Evolutionary conservation across 208 protist species (phyloP).

Genomic region (Leishmania martiniquensis): DNA sequence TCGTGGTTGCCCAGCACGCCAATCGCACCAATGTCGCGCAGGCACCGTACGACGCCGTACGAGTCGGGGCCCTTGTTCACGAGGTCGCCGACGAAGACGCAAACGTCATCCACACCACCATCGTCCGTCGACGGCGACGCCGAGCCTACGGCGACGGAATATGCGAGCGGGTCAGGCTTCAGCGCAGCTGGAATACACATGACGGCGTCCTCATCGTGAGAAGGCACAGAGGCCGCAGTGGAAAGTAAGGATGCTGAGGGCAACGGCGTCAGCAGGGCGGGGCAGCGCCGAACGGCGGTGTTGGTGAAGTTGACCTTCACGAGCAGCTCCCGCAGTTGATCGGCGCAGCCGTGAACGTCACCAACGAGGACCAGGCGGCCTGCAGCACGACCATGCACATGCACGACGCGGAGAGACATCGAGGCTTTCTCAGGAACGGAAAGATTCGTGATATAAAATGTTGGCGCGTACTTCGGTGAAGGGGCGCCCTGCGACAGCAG

Average conservation of each 20-base stretch:
- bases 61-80: conserved; percentile 88
- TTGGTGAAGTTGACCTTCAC: conserved; percentile 49
- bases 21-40: conserved; percentile 57
- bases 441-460: not conserved
- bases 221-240: not conserved
- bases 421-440: not conserved
- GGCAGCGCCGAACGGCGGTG: conserved; percentile 11
- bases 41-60: conserved; percentile 54
- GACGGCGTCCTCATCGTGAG: not conserved
- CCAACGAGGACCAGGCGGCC: conserved; percentile 71
- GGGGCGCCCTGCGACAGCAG: not conserved
- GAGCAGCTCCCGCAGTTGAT: conserved; percentile 57
- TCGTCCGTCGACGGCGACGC: not conserved
- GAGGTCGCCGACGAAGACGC: conserved; percentile 76
- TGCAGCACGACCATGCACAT: conserved; percentile 21
- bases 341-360: conserved; percentile 81
- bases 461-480: not conserved
- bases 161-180: not conserved
- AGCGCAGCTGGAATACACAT: conserved; percentile 9
- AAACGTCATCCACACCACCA: conserved; percentile 40
- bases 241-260: not conserved
- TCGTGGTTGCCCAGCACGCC: conserved; percentile 87
- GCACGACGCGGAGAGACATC: conserved; percentile 27
- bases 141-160: too few relatives aligned
- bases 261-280: conserved; percentile 19